Conservation (phyloP, 345 rosid genomes). For the Eucalyptus tenuipes region DNA sequence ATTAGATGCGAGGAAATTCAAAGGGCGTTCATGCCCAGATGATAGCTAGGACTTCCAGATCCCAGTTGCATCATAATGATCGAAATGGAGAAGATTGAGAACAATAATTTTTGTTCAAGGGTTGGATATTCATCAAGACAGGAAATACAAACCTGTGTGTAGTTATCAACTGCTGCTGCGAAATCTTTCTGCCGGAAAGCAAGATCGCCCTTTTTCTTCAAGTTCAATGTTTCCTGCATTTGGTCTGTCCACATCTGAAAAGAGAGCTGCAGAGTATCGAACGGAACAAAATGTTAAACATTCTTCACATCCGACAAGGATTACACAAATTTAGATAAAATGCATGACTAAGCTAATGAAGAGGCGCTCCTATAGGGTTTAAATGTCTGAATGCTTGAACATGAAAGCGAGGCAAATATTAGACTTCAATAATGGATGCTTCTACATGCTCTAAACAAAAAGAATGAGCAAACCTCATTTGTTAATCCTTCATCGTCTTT, state of each 20-base stretch:
- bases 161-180: constrained; percentile 53
- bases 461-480: constrained; percentile 45
- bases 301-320: not conserved
- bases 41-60: not conserved
- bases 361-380: not conserved
- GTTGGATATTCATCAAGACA: not conserved
- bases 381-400: not conserved
- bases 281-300: not conserved
- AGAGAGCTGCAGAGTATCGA: constrained; percentile 50
- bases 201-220: constrained; percentile 85
- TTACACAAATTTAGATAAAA: not conserved
- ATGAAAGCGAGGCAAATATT: not conserved
- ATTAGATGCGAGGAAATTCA: not conserved
- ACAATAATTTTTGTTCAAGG: not conserved
- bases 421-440: not conserved
- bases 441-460: not conserved
- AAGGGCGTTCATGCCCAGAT: not conserved
- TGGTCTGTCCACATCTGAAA: constrained; percentile 99
- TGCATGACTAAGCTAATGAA: not conserved
- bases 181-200: constrained; percentile 77
- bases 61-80: not conserved
- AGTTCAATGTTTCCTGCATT: constrained; percentile 77
- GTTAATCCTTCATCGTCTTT: constrained; percentile 87
- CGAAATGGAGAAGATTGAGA: not conserved
- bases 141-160: constrained; percentile 51